These are phyloP conservation scores for Rubia tinctorum DNA, from an alignment of 305 asterid species.

Conservation along the genomic window DNA sequence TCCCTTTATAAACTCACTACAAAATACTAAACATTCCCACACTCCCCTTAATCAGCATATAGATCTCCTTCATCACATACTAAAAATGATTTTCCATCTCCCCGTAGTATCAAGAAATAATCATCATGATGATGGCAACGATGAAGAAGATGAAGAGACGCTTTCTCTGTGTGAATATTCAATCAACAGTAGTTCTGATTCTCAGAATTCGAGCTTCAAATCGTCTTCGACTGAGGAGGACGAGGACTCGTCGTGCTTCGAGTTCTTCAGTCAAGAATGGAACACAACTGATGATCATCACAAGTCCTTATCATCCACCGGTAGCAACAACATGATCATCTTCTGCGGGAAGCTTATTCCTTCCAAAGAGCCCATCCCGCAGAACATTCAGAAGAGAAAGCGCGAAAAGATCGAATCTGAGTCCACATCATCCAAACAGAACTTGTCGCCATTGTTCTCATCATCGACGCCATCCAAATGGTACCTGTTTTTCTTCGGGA, in stretches of 20 bases:
- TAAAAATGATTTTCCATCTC: background rate
- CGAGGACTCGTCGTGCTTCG: conserved; percentile 33
- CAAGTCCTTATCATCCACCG: background rate
- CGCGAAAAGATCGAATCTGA: background rate
- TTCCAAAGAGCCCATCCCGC: conserved; percentile 21
- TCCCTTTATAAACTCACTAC: background rate
- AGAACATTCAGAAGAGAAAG: conserved; percentile 4
- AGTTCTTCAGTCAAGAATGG: conserved; percentile 56
- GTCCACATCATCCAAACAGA: background rate
- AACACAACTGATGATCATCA: conserved; percentile 9
- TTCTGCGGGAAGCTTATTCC: conserved; percentile 68
- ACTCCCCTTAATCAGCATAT: background rate
- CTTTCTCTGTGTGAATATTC: conserved; percentile 67
- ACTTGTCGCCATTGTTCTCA: background rate
- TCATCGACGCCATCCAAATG: conserved; percentile 36
- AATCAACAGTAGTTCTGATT: conserved; percentile 23
- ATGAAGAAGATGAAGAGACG: conserved; percentile 44
- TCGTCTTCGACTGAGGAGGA: conserved; percentile 23
- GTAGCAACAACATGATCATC: conserved; percentile 33
- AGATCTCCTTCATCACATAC: background rate
- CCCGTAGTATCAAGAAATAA: background rate
- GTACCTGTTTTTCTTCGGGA: conserved; percentile 50
- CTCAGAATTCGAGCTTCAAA: conserved; percentile 38
- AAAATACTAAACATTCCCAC: background rate
- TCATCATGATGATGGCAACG: background rate